Evolutionary conservation across 495 filamentous ascomycete species (phyloP), one percentile per base, ranked within the genome.

Genomic region (Amniculicola lignicola): DNA sequence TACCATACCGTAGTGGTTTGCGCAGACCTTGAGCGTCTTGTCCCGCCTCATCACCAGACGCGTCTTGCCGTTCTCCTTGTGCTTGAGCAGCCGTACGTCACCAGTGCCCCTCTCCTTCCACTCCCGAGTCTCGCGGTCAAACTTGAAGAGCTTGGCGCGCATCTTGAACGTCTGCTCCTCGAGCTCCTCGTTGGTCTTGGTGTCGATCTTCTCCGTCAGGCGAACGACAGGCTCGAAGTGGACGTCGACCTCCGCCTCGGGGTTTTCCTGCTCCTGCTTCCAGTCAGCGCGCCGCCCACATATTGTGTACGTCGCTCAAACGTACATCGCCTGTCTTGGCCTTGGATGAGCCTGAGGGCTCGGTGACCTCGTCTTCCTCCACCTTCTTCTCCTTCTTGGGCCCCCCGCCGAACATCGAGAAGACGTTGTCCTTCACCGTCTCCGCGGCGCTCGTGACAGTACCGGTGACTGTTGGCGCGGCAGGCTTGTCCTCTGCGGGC

Each of bases 61-160:
- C 49, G 90, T 96, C 86, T 97, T 99, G 70, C 85, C 84, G 72
- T 95, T 97, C 76, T 97, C 93, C 80, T 87, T 87, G 77, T 99
- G 94, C 82, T 96, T 99, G 67, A 99, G 78, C 67, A 99, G 76
- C 67, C 90, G 82, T 55, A 99, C 90, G 66, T 96, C 91, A 63
- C 94, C 94, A 51, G 93, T 97, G 46, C 94, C 94, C 68, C 94
- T 87, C 81, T 99, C 94, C 81, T 97, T 99, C 94, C 94, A 99
- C 76, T 96, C 93, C 71, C 87, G 83, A 59, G 77, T 76, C 5
- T 95, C 89, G 43, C 85, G 79, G 72, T 95, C 87, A 71, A 96
- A 99, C 77, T 89, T 89, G 85, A 99, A 99, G 49, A 99, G 84
- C 82, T 99, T 99, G 69, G 94, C 94, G 59, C 91, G 87, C 94